phyloP scores from a whole-genome alignment of 2,329 filamentous ascomycete species.

The Claviceps pazoutovae region DNA sequence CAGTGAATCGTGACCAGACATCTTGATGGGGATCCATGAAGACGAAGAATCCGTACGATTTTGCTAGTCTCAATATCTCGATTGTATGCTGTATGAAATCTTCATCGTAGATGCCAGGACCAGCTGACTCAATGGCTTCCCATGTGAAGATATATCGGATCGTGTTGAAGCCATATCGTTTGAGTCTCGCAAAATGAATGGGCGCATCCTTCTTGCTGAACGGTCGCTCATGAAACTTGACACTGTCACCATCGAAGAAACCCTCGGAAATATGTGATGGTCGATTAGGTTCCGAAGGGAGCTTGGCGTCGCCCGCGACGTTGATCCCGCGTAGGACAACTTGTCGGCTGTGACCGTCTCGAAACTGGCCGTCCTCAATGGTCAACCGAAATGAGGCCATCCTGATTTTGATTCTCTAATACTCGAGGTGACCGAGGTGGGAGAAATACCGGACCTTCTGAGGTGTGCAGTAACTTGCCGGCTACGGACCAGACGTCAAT shows the following conservation, averaged over 20 bases:
- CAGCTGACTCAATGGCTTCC: slow-evolving; percentile 93
- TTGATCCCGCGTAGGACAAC: slow-evolving; percentile 90
- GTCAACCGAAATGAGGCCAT: slow-evolving; percentile 68
- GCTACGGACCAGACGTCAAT: neutral
- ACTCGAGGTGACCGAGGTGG: neutral
- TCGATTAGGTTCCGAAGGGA: slow-evolving; percentile 65
- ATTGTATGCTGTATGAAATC: slow-evolving; percentile 89
- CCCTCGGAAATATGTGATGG: slow-evolving; percentile 64
- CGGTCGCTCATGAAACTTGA: slow-evolving; percentile 77
- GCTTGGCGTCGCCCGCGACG: slow-evolving; percentile 79
- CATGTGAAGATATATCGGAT: slow-evolving; percentile 96
- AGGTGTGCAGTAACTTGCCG: neutral
- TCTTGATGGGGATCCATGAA: slow-evolving; percentile 99
- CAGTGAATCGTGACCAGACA: slow-evolving; percentile 91
- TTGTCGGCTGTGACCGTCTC: slow-evolving; percentile 69
- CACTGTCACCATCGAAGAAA: slow-evolving; percentile 87
- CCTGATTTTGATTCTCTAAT: neutral
- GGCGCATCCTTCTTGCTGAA: slow-evolving; percentile 75
- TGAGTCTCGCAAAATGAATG: slow-evolving; percentile 72
- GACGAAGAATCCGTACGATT: slow-evolving; percentile 83
- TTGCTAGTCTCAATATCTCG: slow-evolving; percentile 66
- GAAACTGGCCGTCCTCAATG: slow-evolving; percentile 76
- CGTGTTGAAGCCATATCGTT: slow-evolving; percentile 87
- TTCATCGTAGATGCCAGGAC: slow-evolving; percentile 86
- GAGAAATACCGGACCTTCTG: neutral